Percentiles rank a stretch among this genome's conserved stretches.
Conservation (phyloP, 75 land plant genomes). For the Picea glauca region DNA sequence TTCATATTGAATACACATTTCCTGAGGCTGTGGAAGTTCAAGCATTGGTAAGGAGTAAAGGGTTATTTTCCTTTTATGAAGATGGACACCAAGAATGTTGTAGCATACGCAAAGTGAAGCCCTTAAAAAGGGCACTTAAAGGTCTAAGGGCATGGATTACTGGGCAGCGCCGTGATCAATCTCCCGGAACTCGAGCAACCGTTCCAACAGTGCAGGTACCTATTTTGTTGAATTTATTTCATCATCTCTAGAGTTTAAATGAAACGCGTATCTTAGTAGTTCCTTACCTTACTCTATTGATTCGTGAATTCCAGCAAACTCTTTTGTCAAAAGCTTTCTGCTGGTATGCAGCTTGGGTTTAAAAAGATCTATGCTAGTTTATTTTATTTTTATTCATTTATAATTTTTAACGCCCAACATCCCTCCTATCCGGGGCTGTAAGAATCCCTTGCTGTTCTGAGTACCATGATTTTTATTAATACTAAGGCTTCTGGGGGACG, state of each 20-base stretch:
- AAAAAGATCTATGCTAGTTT: too few species aligned
- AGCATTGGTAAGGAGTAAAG: conserved; percentile 72
- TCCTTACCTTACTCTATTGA: too few species aligned
- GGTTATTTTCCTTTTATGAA: conserved; percentile 90
- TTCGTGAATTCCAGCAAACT: too few species aligned
- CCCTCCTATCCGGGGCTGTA: too few species aligned
- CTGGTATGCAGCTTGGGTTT: too few species aligned
- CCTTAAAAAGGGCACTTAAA: conserved; percentile 70
- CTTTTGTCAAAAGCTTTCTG: too few species aligned
- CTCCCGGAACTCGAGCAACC: conserved; percentile 84
- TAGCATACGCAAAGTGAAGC: conserved; percentile 80
- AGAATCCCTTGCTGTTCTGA: too few species aligned
- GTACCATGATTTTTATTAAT: too few species aligned
- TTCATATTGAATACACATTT: conserved; percentile 91
- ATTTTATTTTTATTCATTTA: too few species aligned
- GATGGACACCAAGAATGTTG: conserved; percentile 98
- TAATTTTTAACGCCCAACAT: too few species aligned
- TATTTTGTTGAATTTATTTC: conserved; percentile 1
- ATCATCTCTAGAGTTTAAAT: neutral
- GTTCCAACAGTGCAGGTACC: conserved; percentile 85
- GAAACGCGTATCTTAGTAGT: too few species aligned
- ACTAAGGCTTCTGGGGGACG: too few species aligned
- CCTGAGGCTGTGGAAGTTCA: conserved; percentile 92
- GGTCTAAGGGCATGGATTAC: conserved; percentile 93
- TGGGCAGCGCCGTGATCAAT: conserved; percentile 93